phyloP scores from a whole-genome alignment of 768 basidiomycete species.

The Lactarius pseudohatsudake region DNA sequence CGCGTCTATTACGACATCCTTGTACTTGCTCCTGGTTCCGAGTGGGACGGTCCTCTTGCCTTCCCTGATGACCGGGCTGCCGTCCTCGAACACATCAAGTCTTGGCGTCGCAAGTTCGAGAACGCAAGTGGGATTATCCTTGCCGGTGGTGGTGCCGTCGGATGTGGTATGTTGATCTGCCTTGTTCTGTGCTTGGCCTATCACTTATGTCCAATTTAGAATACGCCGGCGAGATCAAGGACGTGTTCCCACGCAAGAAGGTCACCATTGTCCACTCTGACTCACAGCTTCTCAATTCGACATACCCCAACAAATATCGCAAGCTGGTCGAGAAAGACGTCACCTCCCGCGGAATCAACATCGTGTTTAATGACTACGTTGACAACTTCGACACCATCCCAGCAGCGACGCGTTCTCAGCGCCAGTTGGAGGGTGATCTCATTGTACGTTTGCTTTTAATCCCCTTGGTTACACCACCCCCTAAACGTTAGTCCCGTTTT shows the following conservation, averaged over 20 bases:
- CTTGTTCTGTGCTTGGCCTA: background rate
- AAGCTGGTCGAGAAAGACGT: constrained; percentile 45
- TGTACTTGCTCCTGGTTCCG: constrained; percentile 25
- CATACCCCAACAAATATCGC: constrained; percentile 57
- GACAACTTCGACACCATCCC: constrained; percentile 38
- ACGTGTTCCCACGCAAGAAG: constrained; percentile 45
- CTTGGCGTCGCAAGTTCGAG: constrained; percentile 37
- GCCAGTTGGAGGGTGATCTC: constrained; percentile 52
- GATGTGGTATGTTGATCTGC: constrained; percentile 40
- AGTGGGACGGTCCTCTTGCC: constrained; percentile 33
- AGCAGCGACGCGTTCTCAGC: constrained; percentile 53
- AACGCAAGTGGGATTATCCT: constrained; percentile 37
- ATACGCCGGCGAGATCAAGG: constrained; percentile 46
- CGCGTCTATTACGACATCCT: constrained; percentile 26
- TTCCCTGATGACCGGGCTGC: constrained; percentile 41
- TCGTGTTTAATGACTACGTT: constrained; percentile 54
- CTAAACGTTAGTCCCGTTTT: background rate
- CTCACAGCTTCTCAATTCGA: constrained; percentile 51
- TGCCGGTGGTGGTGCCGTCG: constrained; percentile 42
- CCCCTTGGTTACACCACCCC: background rate
- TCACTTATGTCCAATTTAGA: constrained; percentile 35
- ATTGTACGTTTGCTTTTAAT: constrained; percentile 46
- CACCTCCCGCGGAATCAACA: constrained; percentile 45
- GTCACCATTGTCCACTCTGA: constrained; percentile 63
- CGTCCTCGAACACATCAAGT: constrained; percentile 27